Percentiles rank a stretch among this genome's conserved stretches.
phyloP scores from a whole-genome alignment of 2,329 filamentous ascomycete species.

The Xylariaceae sp. region DNA sequence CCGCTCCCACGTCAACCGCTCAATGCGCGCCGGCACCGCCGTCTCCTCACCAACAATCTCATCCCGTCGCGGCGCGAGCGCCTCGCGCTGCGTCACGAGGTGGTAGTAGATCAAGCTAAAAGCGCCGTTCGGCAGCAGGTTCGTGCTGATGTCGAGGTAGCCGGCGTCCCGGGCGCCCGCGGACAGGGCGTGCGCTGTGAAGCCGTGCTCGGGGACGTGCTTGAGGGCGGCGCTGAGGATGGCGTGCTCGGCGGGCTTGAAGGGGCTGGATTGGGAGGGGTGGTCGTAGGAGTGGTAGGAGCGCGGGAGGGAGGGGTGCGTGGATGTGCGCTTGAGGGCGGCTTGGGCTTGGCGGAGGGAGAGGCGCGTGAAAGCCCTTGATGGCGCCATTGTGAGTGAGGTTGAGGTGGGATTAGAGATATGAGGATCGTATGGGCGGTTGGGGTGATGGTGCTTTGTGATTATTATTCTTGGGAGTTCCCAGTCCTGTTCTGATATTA shows the following conservation, averaged over 20 bases:
- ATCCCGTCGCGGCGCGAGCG: conserved; percentile 43
- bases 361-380: conserved; percentile 24
- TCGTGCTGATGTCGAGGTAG: conserved; percentile 80
- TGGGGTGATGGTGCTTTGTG: background rate
- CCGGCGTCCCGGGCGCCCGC: conserved; percentile 78
- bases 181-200: conserved; percentile 66
- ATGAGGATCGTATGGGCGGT: background rate
- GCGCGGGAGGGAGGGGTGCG: conserved; percentile 20
- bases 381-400: conserved; percentile 25
- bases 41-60: conserved; percentile 35
- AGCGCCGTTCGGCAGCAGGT: conserved; percentile 70
- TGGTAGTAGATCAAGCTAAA: conserved; percentile 81
- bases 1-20: conserved; percentile 68
- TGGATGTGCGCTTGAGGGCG: background rate
- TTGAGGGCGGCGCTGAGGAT: conserved; percentile 78
- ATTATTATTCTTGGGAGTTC: background rate
- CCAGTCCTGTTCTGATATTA: background rate
- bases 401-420: background rate
- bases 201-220: conserved; percentile 77
- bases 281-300: conserved; percentile 72
- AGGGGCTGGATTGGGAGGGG: conserved; percentile 52
- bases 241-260: conserved; percentile 61
- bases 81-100: conserved; percentile 60
- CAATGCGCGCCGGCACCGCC: conserved; percentile 53
- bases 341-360: conserved; percentile 11